Percentiles rank a stretch among this genome's conserved stretches.
These are phyloP conservation scores for Komagataella pastoris DNA, from an alignment of 805 yeast genomes.

Conservation along the genomic window DNA sequence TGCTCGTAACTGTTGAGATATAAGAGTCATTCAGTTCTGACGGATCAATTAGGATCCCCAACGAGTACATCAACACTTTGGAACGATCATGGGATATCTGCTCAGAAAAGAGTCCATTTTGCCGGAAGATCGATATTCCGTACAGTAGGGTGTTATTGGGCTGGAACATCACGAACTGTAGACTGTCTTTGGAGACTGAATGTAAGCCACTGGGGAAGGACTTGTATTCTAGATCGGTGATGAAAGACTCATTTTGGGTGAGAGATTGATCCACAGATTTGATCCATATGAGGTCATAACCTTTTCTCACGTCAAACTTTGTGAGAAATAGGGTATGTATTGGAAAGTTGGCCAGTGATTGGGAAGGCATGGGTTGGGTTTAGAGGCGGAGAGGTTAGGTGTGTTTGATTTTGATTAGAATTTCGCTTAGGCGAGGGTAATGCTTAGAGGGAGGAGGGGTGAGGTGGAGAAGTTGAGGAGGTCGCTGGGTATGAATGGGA, in stretches of 20 bases:
- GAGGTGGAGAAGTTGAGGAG: not conserved
- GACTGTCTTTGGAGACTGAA: slow-evolving; percentile 32
- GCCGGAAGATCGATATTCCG: slow-evolving; percentile 40
- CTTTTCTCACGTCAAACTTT: slow-evolving; percentile 37
- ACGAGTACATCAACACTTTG: slow-evolving; percentile 45
- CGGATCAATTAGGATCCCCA: slow-evolving; percentile 47
- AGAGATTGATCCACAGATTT: slow-evolving; percentile 11
- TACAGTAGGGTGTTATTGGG: slow-evolving; percentile 17
- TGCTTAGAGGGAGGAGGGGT: not conserved
- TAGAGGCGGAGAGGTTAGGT: not conserved
- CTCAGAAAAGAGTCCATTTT: slow-evolving; percentile 17
- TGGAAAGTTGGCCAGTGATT: not conserved
- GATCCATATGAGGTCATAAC: slow-evolving; percentile 34
- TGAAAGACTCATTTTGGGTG: not conserved
- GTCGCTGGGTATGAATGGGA: not conserved
- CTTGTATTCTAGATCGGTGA: slow-evolving; percentile 40
- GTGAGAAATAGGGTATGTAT: slow-evolving; percentile 23
- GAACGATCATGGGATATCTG: slow-evolving; percentile 19
- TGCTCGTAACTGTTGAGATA: not conserved
- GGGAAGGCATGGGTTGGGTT: not conserved
- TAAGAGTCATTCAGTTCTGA: slow-evolving; percentile 4
- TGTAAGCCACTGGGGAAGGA: slow-evolving; percentile 64
- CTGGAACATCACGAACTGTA: slow-evolving; percentile 30
- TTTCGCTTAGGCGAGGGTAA: not conserved
- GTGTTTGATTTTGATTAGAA: not conserved